These are phyloP conservation scores for Boletus vermiculosoides DNA, from an alignment of 768 basidiomycete species.

Conservation along the genomic window DNA sequence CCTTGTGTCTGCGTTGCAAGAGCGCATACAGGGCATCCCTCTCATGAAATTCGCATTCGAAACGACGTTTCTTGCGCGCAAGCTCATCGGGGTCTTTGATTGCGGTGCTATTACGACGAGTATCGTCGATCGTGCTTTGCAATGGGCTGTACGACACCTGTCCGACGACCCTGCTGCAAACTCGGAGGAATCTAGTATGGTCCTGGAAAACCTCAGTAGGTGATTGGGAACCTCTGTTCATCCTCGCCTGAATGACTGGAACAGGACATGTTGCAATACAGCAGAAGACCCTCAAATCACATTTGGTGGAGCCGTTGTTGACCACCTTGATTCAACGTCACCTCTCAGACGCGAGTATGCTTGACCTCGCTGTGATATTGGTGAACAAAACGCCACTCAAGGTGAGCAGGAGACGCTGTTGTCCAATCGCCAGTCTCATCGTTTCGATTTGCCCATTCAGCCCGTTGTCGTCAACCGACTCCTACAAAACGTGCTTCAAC, in stretches of 20 bases:
- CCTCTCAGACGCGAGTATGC: slow-evolving; percentile 41
- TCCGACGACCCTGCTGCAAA: slow-evolving; percentile 33
- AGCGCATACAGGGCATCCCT: slow-evolving; percentile 27
- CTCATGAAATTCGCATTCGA: slow-evolving; percentile 31
- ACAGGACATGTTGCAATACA: slow-evolving; percentile 16
- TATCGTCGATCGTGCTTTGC: slow-evolving; percentile 47
- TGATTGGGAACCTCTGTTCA: background rate
- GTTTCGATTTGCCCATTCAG: slow-evolving; percentile 28
- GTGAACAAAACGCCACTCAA: slow-evolving; percentile 53
- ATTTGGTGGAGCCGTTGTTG: slow-evolving; percentile 71
- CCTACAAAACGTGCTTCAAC: slow-evolving; percentile 73
- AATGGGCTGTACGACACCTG: slow-evolving; percentile 52
- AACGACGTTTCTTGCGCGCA: slow-evolving; percentile 33
- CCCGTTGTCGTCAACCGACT: slow-evolving; percentile 72
- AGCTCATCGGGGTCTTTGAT: slow-evolving; percentile 22
- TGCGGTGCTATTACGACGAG: slow-evolving; percentile 27
- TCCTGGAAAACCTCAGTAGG: slow-evolving; percentile 42
- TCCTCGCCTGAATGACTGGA: background rate
- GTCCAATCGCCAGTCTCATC: background rate
- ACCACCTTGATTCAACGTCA: slow-evolving; percentile 60
- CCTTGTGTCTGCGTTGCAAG: slow-evolving; percentile 26
- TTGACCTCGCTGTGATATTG: slow-evolving; percentile 45
- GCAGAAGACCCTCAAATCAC: slow-evolving; percentile 39
- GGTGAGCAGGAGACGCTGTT: slow-evolving; percentile 39
- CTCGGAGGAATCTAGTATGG: slow-evolving; percentile 17